phyloP scores from a whole-genome alignment of 179 eudicot species.

The Spinacia oleracea region DNA sequence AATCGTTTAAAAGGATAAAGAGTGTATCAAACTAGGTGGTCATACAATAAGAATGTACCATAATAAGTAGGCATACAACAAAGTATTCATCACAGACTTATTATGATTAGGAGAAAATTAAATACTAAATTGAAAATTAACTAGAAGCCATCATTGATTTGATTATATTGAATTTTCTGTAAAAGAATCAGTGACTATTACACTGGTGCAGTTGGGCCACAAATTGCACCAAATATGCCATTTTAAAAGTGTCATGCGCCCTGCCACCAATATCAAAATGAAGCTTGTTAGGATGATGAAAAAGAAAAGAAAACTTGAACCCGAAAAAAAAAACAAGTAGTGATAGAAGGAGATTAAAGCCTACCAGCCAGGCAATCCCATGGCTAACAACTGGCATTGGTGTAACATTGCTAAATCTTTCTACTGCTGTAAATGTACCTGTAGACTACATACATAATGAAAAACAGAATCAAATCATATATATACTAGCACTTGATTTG shows the following conservation, averaged over 20 bases:
- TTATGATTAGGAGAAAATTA: too few species aligned
- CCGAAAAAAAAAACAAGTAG: background rate
- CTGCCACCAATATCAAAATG: conserved; percentile 19
- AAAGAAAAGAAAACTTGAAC: background rate
- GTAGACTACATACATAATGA: conserved; percentile 38
- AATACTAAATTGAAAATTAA: too few species aligned
- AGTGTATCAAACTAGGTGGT: too few species aligned
- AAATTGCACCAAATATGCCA: conserved; percentile 40
- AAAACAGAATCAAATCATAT: conserved; percentile 6
- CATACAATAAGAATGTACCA: too few species aligned
- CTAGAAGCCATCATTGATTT: too few species aligned
- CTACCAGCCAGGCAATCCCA: conserved; percentile 49
- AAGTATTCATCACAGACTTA: too few species aligned
- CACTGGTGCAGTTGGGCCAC: conserved; percentile 49
- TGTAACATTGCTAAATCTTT: conserved; percentile 46
- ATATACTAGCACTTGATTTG: background rate
- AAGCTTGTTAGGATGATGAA: too few species aligned
- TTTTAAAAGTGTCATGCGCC: conserved; percentile 40
- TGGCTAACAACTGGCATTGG: conserved; percentile 47
- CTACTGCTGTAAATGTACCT: conserved; percentile 41
- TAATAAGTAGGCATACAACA: too few species aligned
- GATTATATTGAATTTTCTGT: too few species aligned
- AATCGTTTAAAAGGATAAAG: too few species aligned
- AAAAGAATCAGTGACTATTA: conserved; percentile 15
- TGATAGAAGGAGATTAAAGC: conserved; percentile 3